These are phyloP conservation scores for Clitopilus hobsonii DNA, from an alignment of 768 basidiomycete genomes.

Conservation along the genomic window DNA sequence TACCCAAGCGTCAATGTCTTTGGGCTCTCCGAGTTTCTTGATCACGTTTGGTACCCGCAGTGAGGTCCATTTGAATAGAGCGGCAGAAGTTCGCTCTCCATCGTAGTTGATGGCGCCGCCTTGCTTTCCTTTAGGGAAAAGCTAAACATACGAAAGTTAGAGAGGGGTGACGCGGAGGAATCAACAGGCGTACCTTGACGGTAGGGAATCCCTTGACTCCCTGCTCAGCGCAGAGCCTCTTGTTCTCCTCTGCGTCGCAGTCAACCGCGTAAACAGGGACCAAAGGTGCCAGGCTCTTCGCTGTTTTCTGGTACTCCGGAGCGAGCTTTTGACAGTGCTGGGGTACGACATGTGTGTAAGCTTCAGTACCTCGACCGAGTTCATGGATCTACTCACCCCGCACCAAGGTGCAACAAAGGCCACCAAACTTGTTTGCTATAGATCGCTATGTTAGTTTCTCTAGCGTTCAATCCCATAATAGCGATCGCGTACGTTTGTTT, in stretches of 20 bases:
- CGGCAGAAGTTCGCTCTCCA: constrained; percentile 64
- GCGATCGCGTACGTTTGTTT: constrained; percentile 55
- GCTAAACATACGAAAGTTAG: constrained; percentile 26
- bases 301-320: constrained; percentile 84
- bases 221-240: constrained; percentile 77
- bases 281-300: constrained; percentile 71
- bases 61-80: constrained; percentile 73
- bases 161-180: background rate
- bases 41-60: constrained; percentile 70
- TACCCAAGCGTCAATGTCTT: constrained; percentile 65
- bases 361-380: background rate
- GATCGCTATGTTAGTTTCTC: background rate
- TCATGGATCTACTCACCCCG: constrained; percentile 47
- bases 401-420: constrained; percentile 98
- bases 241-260: constrained; percentile 82
- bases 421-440: constrained; percentile 69
- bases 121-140: constrained; percentile 75
- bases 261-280: constrained; percentile 92
- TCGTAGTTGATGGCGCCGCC: constrained; percentile 63
- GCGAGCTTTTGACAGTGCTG: constrained; percentile 84
- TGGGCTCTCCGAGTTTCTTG: constrained; percentile 48
- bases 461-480: no score
- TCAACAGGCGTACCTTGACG: constrained; percentile 55
- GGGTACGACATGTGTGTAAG: constrained; percentile 2
- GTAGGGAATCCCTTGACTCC: constrained; percentile 91